Conservation (phyloP, 306 rosid genomes). For the Hippophae gyantsensis region DNA sequence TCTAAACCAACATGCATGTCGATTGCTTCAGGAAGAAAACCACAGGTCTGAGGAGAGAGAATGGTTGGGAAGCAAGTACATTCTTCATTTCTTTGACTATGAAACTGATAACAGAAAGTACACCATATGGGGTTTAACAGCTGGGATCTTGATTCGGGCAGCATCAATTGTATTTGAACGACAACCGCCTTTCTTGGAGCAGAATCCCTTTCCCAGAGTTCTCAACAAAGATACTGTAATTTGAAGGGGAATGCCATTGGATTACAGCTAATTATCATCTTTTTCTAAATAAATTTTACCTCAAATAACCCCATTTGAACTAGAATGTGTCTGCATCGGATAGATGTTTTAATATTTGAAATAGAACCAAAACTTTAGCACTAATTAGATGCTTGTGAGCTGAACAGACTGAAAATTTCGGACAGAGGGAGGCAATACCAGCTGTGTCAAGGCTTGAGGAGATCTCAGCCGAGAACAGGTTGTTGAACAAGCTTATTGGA, state of each 20-base stretch:
- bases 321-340: background rate
- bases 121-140: conserved; percentile 89
- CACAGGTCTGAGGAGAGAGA: conserved; percentile 66
- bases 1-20: conserved; percentile 7
- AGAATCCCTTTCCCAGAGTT: conserved; percentile 57
- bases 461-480: conserved; percentile 6
- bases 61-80: conserved; percentile 83
- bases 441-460: background rate
- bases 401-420: background rate
- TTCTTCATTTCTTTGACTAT: conserved; percentile 71
- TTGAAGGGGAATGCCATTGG: background rate
- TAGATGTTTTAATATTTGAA: conserved; percentile 7
- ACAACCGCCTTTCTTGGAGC: conserved; percentile 75
- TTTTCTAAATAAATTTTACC: conserved; percentile 3
- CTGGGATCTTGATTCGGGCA: conserved; percentile 85
- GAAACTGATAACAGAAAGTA: conserved; percentile 44
- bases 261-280: conserved; percentile 9
- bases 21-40: conserved; percentile 70
- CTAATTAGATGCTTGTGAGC: background rate
- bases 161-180: conserved; percentile 73
- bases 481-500: conserved; percentile 9
- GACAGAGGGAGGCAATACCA: background rate
- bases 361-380: conserved; percentile 1
- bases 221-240: conserved; percentile 25
- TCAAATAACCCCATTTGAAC: conserved; percentile 4